Percentiles rank a stretch among this genome's conserved stretches.
phyloP scores from a whole-genome alignment of 2,329 filamentous ascomycete species.

The Neonectria hederae region DNA sequence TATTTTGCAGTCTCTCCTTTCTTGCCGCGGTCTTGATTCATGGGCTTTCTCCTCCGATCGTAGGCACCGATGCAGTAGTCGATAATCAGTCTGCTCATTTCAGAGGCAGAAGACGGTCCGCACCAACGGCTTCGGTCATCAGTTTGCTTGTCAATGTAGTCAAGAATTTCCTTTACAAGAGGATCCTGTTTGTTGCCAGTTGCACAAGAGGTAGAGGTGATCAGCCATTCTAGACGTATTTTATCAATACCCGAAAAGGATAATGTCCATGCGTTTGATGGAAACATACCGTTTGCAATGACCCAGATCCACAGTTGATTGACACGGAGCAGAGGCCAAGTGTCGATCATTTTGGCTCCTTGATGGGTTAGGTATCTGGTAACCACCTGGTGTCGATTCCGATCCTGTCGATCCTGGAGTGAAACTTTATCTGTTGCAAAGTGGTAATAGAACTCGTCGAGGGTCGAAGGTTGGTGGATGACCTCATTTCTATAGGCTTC shows the following conservation, averaged over 20 bases:
- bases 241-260: background rate
- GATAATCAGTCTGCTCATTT: conserved; percentile 27
- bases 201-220: conserved; percentile 8
- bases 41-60: conserved; percentile 11
- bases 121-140: background rate
- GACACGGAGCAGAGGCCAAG: conserved; percentile 24
- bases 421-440: conserved; percentile 11
- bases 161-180: background rate
- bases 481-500: conserved; percentile 5
- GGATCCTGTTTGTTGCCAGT: background rate
- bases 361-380: conserved; percentile 7
- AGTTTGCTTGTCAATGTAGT: background rate
- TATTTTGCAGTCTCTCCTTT: background rate
- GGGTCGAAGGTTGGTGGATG: conserved; percentile 25
- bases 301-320: conserved; percentile 35
- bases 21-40: background rate
- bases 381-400: conserved; percentile 26
- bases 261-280: background rate
- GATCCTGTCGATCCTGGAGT: background rate
- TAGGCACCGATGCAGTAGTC: conserved; percentile 28
- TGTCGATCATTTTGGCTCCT: background rate
- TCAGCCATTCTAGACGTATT: background rate
- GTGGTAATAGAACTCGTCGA: conserved; percentile 33
- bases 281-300: conserved; percentile 20
- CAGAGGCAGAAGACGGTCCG: conserved; percentile 1